phyloP scores from a whole-genome alignment of 2,329 filamentous ascomycete genomes.

The Balansia obtecta region DNA sequence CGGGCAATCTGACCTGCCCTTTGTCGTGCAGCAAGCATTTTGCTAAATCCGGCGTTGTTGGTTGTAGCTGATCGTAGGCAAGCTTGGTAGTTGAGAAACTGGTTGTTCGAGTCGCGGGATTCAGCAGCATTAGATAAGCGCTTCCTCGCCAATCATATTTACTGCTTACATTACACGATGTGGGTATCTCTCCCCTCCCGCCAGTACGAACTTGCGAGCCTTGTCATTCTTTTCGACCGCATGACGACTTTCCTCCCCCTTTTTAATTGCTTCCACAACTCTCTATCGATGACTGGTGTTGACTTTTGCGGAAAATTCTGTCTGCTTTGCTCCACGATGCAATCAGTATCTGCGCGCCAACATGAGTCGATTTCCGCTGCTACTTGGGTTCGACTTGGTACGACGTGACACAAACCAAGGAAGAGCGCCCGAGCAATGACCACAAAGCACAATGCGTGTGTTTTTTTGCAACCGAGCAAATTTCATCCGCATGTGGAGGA shows the following conservation, averaged over 20 bases:
- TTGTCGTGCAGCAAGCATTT: conserved; percentile 32
- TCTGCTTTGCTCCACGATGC: background rate
- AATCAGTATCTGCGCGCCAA: background rate
- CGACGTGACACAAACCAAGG: background rate
- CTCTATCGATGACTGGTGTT: background rate
- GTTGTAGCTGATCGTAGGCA: conserved; percentile 17
- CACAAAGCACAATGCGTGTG: background rate
- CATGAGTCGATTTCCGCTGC: background rate
- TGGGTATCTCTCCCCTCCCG: background rate
- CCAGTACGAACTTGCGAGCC: background rate
- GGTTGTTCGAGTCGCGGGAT: conserved; percentile 16
- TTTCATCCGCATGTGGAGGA: background rate
- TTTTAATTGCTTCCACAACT: background rate
- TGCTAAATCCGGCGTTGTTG: conserved; percentile 19
- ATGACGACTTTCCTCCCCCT: background rate
- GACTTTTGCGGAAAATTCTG: background rate
- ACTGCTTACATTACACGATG: background rate
- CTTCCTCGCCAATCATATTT: conserved; percentile 12
- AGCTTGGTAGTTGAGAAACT: conserved; percentile 10
- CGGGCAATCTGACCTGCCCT: conserved; percentile 27
- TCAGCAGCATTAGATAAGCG: conserved; percentile 15
- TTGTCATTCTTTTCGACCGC: background rate
- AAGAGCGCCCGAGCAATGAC: background rate
- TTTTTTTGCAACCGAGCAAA: background rate
- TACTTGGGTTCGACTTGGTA: background rate